Evolutionary conservation across 169 alveolate genomes (phyloP).

Genomic region (Cryptosporidium baileyi): DNA sequence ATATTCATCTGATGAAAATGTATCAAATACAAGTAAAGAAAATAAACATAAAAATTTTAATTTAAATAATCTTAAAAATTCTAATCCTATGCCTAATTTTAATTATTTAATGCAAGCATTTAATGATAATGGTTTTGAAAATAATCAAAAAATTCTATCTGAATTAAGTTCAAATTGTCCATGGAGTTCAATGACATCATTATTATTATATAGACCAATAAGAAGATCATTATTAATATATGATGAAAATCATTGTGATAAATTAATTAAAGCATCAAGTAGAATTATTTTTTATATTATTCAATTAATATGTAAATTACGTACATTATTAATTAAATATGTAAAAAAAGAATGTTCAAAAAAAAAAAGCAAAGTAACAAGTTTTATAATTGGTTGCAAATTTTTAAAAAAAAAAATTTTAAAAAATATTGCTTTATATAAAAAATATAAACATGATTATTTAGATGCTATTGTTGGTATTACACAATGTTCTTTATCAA

Average conservation of each 20-base stretch:
- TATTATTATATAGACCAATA: slow-evolving; percentile 16
- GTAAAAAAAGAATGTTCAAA: background rate
- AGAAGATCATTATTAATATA: slow-evolving; percentile 3
- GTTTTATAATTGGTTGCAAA: background rate
- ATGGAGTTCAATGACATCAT: slow-evolving; percentile 15
- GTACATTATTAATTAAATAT: background rate
- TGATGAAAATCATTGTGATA: slow-evolving; percentile 4
- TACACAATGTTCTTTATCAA: slow-evolving; percentile 38
- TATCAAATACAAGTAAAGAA: background rate
- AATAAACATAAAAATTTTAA: background rate
- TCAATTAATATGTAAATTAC: background rate
- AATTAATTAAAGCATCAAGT: background rate
- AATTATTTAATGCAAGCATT: background rate
- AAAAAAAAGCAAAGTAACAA: background rate
- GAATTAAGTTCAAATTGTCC: background rate
- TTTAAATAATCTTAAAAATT: background rate
- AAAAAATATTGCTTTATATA: background rate
- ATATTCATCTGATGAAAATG: background rate
- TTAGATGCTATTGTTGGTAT: slow-evolving; percentile 12
- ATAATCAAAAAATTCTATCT: background rate
- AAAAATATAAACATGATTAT: background rate
- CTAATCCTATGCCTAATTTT: background rate
- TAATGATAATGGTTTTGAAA: background rate
- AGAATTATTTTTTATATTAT: background rate
- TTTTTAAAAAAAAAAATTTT: background rate